These are phyloP conservation scores for Talaromyces rugulosus DNA, from an alignment of 2,329 filamentous ascomycete species.

Conservation along the genomic window DNA sequence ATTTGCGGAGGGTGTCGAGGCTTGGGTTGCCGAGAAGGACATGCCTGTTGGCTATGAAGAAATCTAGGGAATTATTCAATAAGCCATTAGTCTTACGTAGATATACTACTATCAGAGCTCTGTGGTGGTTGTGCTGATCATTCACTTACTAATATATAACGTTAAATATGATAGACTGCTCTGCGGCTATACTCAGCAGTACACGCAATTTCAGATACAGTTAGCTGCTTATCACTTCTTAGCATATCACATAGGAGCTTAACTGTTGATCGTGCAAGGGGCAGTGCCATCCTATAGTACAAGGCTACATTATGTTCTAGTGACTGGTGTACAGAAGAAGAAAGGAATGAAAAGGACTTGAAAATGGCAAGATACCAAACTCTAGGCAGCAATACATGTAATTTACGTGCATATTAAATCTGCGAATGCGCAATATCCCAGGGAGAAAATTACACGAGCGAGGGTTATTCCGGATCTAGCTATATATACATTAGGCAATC, in stretches of 20 bases:
- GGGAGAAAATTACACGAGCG: background rate
- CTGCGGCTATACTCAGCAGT: too few species aligned
- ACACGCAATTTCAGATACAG: background rate
- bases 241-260: constrained; percentile 3
- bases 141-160: too few species aligned
- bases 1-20: too few species aligned
- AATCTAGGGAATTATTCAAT: too few species aligned
- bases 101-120: too few species aligned
- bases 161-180: too few species aligned
- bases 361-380: background rate
- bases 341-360: background rate
- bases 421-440: background rate
- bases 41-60: too few species aligned
- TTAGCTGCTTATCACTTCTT: background rate
- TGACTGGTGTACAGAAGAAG: background rate
- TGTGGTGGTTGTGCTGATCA: too few species aligned
- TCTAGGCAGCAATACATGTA: background rate
- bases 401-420: background rate
- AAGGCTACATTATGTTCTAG: background rate
- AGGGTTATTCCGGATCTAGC: background rate
- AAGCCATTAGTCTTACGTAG: too few species aligned
- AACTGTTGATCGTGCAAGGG: constrained; percentile 1
- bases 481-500: background rate
- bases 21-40: too few species aligned
- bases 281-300: background rate